Conservation (phyloP, 2,329 filamentous ascomycete genomes). For the Proliferodiscus dingleyae region DNA sequence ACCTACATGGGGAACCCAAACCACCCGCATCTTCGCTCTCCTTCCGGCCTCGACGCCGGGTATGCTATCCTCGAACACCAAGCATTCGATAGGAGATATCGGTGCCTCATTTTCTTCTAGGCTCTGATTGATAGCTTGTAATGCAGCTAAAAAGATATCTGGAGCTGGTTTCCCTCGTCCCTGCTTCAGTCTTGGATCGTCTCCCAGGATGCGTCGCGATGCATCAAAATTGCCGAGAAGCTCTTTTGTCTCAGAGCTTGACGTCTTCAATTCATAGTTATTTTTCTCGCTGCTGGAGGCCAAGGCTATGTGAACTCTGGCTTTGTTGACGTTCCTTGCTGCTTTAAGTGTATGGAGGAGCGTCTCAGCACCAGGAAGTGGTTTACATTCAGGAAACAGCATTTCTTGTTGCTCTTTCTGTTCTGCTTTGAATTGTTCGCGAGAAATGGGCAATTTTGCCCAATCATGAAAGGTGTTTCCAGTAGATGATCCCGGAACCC, state of each 20-base stretch:
- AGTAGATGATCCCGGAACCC: slow-evolving; percentile 33
- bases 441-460: slow-evolving; percentile 74
- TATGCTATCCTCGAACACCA: slow-evolving; percentile 95
- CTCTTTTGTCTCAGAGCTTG: slow-evolving; percentile 51
- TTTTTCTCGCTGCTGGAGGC: slow-evolving; percentile 62
- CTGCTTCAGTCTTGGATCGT: slow-evolving; percentile 69
- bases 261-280: slow-evolving; percentile 33
- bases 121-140: slow-evolving; percentile 76
- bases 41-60: slow-evolving; percentile 87
- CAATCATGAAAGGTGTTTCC: slow-evolving; percentile 66
- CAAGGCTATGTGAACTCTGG: slow-evolving; percentile 67
- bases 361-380: slow-evolving; percentile 63
- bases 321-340: slow-evolving; percentile 8
- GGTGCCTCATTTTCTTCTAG: slow-evolving; percentile 56
- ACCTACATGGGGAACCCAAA: slow-evolving; percentile 84
- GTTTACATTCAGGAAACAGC: slow-evolving; percentile 66
- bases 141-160: slow-evolving; percentile 86
- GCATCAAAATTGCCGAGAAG: slow-evolving; percentile 62
- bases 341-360: slow-evolving; percentile 56
- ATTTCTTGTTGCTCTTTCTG: slow-evolving; percentile 60
- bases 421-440: slow-evolving; percentile 58
- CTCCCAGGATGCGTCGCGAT: slow-evolving; percentile 71
- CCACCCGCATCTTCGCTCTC: slow-evolving; percentile 87
- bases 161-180: slow-evolving; percentile 89
- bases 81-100: slow-evolving; percentile 77